These are phyloP conservation scores for Penicillium aurantiogriseum DNA, from an alignment of 2,329 filamentous ascomycete genomes.

Conservation along the genomic window DNA sequence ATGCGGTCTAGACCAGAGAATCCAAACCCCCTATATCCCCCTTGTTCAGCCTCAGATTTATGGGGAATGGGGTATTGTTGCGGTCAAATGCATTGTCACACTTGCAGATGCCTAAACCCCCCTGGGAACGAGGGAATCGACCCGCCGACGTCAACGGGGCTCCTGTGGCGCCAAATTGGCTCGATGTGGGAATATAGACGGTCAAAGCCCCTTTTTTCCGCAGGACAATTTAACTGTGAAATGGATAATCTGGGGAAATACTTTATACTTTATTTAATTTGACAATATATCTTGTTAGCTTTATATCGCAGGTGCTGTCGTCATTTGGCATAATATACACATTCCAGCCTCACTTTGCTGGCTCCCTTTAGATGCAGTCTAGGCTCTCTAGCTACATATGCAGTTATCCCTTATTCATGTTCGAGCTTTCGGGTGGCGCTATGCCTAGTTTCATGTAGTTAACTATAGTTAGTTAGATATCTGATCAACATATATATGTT, in stretches of 20 bases:
- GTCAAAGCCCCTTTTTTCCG: background rate
- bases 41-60: slow-evolving; percentile 1
- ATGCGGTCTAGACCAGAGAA: slow-evolving; percentile 5
- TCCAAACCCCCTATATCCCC: background rate
- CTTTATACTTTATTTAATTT: background rate
- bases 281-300: background rate
- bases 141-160: slow-evolving; percentile 11
- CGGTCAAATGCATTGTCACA: background rate
- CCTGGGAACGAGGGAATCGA: slow-evolving; percentile 8
- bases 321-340: background rate
- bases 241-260: background rate
- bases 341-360: background rate
- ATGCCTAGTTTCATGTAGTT: background rate
- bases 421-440: background rate
- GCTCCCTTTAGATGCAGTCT: background rate
- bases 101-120: background rate
- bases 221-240: background rate
- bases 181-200: background rate
- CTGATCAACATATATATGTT: background rate
- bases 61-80: background rate
- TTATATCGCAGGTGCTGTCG: background rate
- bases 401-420: background rate
- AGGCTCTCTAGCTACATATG: background rate
- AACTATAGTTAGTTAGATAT: background rate
- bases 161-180: slow-evolving; percentile 10